Evolutionary conservation across 202 grass and related monocot species (phyloP), one percentile per base, ranked within the genome.

Genomic region (Setaria viridis): DNA sequence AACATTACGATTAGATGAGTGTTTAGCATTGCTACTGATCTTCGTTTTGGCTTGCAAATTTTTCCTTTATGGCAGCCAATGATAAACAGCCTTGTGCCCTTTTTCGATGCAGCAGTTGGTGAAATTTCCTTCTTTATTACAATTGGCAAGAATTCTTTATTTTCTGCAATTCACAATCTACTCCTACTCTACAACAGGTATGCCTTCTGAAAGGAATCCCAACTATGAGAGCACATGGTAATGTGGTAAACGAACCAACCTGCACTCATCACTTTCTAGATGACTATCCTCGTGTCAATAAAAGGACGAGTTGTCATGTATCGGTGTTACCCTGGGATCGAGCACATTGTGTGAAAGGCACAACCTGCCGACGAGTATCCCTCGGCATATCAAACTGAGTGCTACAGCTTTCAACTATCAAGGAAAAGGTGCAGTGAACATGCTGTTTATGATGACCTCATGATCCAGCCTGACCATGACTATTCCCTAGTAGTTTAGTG

Each of bases 331-430:
- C 19, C 13, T 4, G 16, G 34, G 77, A 41, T 41, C 39, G 39
- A 29, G 71, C 56, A 50, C 60, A 50, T 67, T n/a, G 59, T 48
- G 59, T 41, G 50, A 19, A 82, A 82, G 79, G 62, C 67, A 75
- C 57, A 47, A 66, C 84, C 84, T 79, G 84, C 88, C 84, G 74
- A 90, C 88, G 42, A 9, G 50, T 15, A 78, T 35, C 4, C 14
- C 29, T 50, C 30, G 70, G 15, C 48, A 35, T 53, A 74, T 74
- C 47, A 74, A 34, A 74, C 45, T 21, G 45, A 42, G 57, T 17
- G 58, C 10, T 16, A 25, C 78, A 9, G 29, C 64, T 67, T 68
- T 80, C 49, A 69, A 25, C 7, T 17, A 33, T 74, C 34, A 66
- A 67, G 47, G 17, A 79, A 57, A 56, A 72, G 50, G 30, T 77